Conservation (phyloP, 2,329 filamentous ascomycete species). For the Colletotrichum chrysophilum region DNA sequence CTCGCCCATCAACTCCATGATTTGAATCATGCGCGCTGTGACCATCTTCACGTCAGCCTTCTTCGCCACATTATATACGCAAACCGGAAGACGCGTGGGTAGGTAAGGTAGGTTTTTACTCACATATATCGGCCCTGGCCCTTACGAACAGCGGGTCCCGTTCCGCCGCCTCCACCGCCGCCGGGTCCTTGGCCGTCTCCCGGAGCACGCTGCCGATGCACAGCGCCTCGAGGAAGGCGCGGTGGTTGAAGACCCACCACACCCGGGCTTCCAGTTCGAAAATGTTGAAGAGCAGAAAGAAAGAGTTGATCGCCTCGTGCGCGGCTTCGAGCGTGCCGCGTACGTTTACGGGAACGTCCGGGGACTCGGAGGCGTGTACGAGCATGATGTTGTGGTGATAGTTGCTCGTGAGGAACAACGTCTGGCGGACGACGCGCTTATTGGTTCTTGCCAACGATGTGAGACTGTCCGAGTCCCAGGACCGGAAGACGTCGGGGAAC, state of each 20-base stretch:
- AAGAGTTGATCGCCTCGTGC: constrained; percentile 75
- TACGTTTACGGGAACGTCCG: constrained; percentile 68
- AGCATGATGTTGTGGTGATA: constrained; percentile 86
- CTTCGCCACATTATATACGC: background rate
- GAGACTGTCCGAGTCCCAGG: constrained; percentile 67
- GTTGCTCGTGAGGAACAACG: constrained; percentile 79
- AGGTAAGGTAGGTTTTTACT: constrained; percentile 32
- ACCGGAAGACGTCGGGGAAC: constrained; percentile 74
- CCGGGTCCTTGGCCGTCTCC: constrained; percentile 52
- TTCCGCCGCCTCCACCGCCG: constrained; percentile 47
- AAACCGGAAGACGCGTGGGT: background rate
- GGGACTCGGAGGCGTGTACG: constrained; percentile 73
- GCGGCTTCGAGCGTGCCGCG: constrained; percentile 76
- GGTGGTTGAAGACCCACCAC: constrained; percentile 86
- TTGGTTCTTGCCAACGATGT: constrained; percentile 61
- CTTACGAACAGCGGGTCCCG: constrained; percentile 66
- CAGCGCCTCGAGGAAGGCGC: constrained; percentile 78
- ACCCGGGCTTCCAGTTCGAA: constrained; percentile 76
- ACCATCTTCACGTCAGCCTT: background rate
- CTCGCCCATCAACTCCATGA: constrained; percentile 64
- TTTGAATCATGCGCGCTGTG: constrained; percentile 66
- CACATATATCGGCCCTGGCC: constrained; percentile 65
- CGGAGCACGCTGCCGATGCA: constrained; percentile 68
- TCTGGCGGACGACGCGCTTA: constrained; percentile 74
- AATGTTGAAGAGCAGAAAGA: constrained; percentile 74